Evolutionary conservation across 2,329 filamentous ascomycete genomes (phyloP).

Genomic region (Fusarium palustre): DNA sequence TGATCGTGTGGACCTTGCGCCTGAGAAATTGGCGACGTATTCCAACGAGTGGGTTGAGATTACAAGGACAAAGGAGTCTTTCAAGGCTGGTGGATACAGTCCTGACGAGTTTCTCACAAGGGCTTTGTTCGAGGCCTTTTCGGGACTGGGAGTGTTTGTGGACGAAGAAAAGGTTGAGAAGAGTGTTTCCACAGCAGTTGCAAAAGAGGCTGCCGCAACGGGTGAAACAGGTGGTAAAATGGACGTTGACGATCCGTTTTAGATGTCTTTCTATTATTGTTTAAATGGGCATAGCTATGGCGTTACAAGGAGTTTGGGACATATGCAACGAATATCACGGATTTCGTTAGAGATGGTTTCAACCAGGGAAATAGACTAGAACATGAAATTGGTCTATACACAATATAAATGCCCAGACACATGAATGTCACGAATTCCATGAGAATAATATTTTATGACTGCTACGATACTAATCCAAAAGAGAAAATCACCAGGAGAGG

Average conservation of each 20-base stretch:
- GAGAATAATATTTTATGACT: conserved; percentile 41
- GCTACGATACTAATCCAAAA: conserved; percentile 45
- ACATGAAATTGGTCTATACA: conserved; percentile 9
- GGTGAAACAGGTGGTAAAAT: conserved; percentile 54
- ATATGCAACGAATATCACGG: conserved; percentile 1
- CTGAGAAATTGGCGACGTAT: conserved; percentile 70
- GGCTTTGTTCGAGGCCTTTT: conserved; percentile 88
- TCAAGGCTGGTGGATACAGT: conserved; percentile 84
- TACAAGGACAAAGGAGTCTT: conserved; percentile 72
- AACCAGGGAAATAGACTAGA: conserved; percentile 18
- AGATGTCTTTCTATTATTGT: conserved; percentile 4
- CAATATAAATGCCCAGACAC: not conserved
- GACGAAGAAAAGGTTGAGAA: conserved; percentile 75
- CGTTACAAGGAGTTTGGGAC: conserved; percentile 34
- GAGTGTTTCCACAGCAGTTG: conserved; percentile 50
- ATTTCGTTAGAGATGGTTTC: conserved; percentile 19
- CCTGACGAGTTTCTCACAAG: conserved; percentile 83
- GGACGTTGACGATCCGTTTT: conserved; percentile 64
- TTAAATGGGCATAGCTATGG: conserved; percentile 43
- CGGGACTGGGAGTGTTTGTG: conserved; percentile 87
- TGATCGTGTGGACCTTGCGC: conserved; percentile 73
- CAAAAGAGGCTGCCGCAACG: conserved; percentile 53
- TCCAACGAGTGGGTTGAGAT: conserved; percentile 79
- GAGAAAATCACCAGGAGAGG: conserved; percentile 27
- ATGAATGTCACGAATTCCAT: not conserved